Evolutionary conservation across 306 rosid genomes (phyloP).

Genomic region (Medicago lupulina): DNA sequence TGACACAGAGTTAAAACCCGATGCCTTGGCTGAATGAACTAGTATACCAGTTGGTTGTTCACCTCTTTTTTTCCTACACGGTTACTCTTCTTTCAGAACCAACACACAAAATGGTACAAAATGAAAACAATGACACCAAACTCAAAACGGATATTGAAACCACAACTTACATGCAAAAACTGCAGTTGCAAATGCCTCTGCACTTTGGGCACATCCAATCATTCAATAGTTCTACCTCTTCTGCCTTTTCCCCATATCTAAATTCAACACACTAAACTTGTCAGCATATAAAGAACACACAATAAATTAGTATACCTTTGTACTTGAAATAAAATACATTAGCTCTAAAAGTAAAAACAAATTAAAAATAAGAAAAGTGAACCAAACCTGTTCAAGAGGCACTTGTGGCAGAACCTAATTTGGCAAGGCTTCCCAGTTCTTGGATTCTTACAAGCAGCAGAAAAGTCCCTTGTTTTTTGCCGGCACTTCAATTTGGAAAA

Average conservation of each 20-base stretch:
- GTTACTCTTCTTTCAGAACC: conserved; percentile 30
- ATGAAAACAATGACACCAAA: neutral
- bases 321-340: neutral
- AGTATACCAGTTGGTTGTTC: conserved; percentile 72
- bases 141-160: neutral
- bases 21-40: conserved; percentile 55
- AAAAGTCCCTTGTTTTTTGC: conserved; percentile 63
- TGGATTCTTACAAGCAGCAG: conserved; percentile 58
- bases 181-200: conserved; percentile 77
- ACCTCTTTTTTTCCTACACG: conserved; percentile 69
- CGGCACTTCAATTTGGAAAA: conserved; percentile 62
- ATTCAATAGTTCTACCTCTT: conserved; percentile 46
- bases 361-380: neutral
- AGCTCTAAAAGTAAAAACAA: neutral
- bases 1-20: conserved; percentile 65
- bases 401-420: conserved; percentile 58
- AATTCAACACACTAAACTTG: neutral
- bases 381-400: conserved; percentile 75
- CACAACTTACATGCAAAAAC: conserved; percentile 66
- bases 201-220: conserved; percentile 84
- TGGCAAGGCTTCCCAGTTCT: conserved; percentile 53
- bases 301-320: neutral
- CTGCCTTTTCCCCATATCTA: conserved; percentile 79
- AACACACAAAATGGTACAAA: neutral
- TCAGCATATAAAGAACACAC: conserved; percentile 2